phyloP scores from a whole-genome alignment of 331 rosid species.

The Quercus lobata region DNA sequence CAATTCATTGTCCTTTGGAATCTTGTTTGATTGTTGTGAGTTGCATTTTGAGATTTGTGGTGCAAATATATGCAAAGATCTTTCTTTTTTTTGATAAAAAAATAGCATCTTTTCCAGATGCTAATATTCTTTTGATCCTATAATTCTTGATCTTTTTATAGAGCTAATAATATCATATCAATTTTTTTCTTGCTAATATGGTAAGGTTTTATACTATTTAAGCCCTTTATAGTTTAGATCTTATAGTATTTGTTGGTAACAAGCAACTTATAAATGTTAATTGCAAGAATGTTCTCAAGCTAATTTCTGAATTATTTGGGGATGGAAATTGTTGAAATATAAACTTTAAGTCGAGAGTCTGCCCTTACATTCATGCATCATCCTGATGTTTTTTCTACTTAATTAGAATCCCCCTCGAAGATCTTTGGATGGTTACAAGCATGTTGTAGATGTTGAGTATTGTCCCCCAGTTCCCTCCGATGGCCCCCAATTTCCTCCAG shows the following conservation, averaged over 20 bases:
- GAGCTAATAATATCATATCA: neutral
- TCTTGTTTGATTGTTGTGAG: neutral
- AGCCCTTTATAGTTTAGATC: too few relatives aligned
- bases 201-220: too few relatives aligned
- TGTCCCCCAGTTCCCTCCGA: constrained; percentile 70
- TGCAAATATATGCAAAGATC: too few relatives aligned
- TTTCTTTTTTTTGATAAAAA: too few relatives aligned
- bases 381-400: constrained; percentile 17
- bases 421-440: constrained; percentile 90
- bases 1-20: neutral
- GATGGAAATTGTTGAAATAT: constrained; percentile 6
- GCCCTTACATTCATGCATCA: neutral
- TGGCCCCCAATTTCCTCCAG: constrained; percentile 72
- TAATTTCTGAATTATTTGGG: neutral
- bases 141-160: neutral
- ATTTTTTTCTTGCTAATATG: too few relatives aligned
- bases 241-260: neutral
- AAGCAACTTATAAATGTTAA: neutral
- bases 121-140: neutral
- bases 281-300: neutral
- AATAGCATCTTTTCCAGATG: neutral
- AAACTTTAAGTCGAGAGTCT: neutral
- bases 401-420: constrained; percentile 66
- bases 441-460: constrained; percentile 82
- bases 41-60: neutral